Evolutionary conservation across 1,139 yeast species (phyloP), one percentile per base, ranked within the genome.

Genomic region (Candida anutae): DNA sequence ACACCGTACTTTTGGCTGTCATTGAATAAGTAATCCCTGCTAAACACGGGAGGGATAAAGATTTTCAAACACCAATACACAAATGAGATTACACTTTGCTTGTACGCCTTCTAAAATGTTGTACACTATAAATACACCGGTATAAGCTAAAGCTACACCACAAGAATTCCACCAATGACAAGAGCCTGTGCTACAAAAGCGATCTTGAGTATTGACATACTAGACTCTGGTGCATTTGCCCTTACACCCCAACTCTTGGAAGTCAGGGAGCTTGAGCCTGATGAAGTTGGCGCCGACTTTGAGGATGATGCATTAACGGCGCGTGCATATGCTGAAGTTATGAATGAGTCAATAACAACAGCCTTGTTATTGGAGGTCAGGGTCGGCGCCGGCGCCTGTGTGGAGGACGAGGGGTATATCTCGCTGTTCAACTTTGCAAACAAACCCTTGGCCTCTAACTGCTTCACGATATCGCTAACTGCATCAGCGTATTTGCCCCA

Each of bases 361-460:
- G 35, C 36, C 22, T 26, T 35, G 25, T 33, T 33, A 14, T 24
- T 25, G 19, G 19, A 28, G 4, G 31, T 16, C 2, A n/a, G n/a
- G n/a, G n/a, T n/a, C n/a, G n/a, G n/a, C n/a, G n/a, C n/a, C n/a
- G n/a, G 20, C 4, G 40, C 24, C 6, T 25, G 15, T 5, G 30
- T 17, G 5, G 38, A 22, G 13, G 37, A 22, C 16, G 36, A 30
- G 5, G 61, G 55, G 50, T 62, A 65, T 5, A 65, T 40, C 26
- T 50, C 53, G 26, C 48, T 32, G 39, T 65, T 65, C 47, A 65
- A 58, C 30, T 59, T 54, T 12, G 41, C 53, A 37, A 65, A 65
- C 13, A 62, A 45, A 4, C 72, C 72, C 28, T 49, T 54, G 20
- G 45, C 36, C 39, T 65, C 67, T 24, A 64, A 53, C 26, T 56